phyloP scores from a whole-genome alignment of 352 stramenopile genomes.

The Vaucheria bursata region DNA sequence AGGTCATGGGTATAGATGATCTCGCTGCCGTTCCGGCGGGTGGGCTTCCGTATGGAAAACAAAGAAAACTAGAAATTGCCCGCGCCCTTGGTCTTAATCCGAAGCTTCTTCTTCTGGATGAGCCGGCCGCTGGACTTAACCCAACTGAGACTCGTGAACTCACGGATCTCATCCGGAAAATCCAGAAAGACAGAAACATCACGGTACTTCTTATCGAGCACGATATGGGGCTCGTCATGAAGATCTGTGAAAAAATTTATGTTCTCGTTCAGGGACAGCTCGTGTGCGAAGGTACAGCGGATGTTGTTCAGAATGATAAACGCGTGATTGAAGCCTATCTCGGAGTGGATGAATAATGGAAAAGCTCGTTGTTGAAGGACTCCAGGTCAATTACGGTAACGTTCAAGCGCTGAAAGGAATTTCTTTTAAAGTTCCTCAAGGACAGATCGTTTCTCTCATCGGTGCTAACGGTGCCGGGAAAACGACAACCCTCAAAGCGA shows the following conservation, averaged over 20 bases:
- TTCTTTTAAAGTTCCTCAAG: not conserved
- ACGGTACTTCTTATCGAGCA: not conserved
- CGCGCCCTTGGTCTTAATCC: not conserved
- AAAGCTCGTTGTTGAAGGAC: not conserved
- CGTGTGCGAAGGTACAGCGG: not conserved
- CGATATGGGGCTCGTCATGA: not conserved
- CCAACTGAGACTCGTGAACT: not conserved
- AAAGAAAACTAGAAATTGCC: not conserved
- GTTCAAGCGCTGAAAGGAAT: not conserved
- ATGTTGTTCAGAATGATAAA: not conserved
- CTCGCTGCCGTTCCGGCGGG: not conserved
- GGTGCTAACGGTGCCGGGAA: not conserved
- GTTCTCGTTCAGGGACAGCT: not conserved
- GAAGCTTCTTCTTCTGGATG: not conserved
- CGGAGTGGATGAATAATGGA: not conserved
- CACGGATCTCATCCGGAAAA: not conserved
- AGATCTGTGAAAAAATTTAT: not conserved
- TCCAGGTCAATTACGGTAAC: not conserved
- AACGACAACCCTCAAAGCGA: not conserved
- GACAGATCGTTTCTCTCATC: not conserved
- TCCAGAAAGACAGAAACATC: not conserved
- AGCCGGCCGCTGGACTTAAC: not conserved
- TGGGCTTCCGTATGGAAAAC: not conserved
- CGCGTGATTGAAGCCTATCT: not conserved
- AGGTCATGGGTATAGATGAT: not conserved